Evolutionary conservation across 2,329 filamentous ascomycete species (phyloP).

Genomic region (Amesomyces nigricolor): DNA sequence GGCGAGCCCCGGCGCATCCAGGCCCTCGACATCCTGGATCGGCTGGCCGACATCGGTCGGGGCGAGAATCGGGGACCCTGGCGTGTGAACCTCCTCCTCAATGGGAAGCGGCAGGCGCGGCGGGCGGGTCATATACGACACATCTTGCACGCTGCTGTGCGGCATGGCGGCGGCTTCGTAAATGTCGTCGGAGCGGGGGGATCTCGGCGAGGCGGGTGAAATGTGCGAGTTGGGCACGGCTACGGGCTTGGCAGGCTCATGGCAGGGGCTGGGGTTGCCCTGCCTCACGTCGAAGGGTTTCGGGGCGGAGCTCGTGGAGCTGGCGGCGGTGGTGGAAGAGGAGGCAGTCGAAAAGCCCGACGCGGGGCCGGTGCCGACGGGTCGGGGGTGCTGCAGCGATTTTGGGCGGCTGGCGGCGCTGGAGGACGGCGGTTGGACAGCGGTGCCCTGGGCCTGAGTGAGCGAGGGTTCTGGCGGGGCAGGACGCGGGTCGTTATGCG

Average conservation of each 20-base stretch:
- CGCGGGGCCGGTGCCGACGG: slow-evolving; percentile 40
- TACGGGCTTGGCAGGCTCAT: slow-evolving; percentile 51
- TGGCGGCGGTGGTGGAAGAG: slow-evolving; percentile 26
- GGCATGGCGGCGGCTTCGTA: slow-evolving; percentile 42
- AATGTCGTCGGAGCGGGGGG: slow-evolving; percentile 30
- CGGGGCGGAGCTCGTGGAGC: slow-evolving; percentile 28
- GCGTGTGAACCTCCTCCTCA: slow-evolving; percentile 82
- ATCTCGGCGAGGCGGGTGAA: slow-evolving; percentile 32
- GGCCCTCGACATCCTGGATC: slow-evolving; percentile 48
- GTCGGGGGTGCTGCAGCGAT: slow-evolving; percentile 39
- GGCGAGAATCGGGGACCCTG: slow-evolving; percentile 82
- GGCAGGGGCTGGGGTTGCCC: slow-evolving; percentile 25
- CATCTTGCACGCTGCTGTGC: slow-evolving; percentile 56
- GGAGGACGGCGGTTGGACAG: slow-evolving; percentile 31
- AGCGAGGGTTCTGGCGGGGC: slow-evolving; percentile 58
- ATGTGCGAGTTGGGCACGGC: slow-evolving; percentile 46
- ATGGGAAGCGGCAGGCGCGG: slow-evolving; percentile 89
- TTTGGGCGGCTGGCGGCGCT: slow-evolving; percentile 35
- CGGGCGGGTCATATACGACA: slow-evolving; percentile 63
- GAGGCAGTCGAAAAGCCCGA: slow-evolving; percentile 43
- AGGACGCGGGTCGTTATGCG: slow-evolving; percentile 51
- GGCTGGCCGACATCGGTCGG: slow-evolving; percentile 54
- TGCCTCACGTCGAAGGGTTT: slow-evolving; percentile 34
- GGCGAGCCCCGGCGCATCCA: slow-evolving; percentile 42
- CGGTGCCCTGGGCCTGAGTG: slow-evolving; percentile 53